phyloP scores from a whole-genome alignment of 257 asterid genomes.

The Cruciata laevipes region DNA sequence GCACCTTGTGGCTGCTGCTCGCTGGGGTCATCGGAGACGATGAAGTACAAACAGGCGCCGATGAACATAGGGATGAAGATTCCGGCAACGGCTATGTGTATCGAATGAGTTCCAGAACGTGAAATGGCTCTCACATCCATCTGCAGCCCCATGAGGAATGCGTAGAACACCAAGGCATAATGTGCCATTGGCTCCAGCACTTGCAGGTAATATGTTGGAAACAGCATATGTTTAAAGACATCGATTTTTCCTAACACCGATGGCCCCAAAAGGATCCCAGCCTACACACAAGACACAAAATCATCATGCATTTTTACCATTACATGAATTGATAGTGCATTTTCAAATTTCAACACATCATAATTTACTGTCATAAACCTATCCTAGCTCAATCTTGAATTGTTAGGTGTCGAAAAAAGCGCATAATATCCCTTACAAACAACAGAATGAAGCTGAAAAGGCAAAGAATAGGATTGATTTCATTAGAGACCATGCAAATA shows the following conservation, averaged over 20 bases:
- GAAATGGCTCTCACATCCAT: constrained; percentile 49
- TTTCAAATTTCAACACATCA: no score
- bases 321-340: no score
- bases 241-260: constrained; percentile 48
- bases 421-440: neutral
- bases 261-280: constrained; percentile 79
- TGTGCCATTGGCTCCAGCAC: constrained; percentile 87
- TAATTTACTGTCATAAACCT: no score
- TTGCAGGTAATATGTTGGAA: constrained; percentile 56
- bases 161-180: constrained; percentile 50
- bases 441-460: neutral
- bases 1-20: constrained; percentile 25
- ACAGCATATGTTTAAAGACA: constrained; percentile 27
- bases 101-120: constrained; percentile 49
- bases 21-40: neutral
- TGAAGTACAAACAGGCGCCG: constrained; percentile 44
- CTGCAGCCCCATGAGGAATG: constrained; percentile 69
- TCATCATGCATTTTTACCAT: no score
- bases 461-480: neutral
- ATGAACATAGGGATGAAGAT: constrained; percentile 45
- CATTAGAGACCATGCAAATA: neutral
- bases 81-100: constrained; percentile 50
- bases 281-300: constrained; percentile 29
- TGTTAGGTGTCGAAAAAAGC: no score
- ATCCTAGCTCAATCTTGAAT: no score